A percentile compares a stretch with the other conserved stretches of the same genome.
phyloP scores from a whole-genome alignment of 2,329 filamentous ascomycete species.

The Aspergillus sojae region DNA sequence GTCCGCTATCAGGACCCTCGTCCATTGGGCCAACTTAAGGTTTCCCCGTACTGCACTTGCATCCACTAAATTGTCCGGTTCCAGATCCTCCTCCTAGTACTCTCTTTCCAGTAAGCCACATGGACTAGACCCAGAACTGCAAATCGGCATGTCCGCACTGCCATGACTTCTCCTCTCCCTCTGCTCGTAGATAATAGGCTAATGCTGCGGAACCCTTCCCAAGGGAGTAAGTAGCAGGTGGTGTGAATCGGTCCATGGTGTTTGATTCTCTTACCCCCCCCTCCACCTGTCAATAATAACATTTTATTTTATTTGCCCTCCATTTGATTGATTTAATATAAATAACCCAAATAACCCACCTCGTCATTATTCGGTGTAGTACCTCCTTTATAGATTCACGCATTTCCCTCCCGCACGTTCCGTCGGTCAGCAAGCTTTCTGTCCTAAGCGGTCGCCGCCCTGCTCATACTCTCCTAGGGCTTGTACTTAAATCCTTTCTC shows the following conservation, averaged over 20 bases:
- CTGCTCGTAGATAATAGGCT: not conserved
- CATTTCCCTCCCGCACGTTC: not conserved
- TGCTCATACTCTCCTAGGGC: not conserved
- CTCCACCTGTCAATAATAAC: not conserved
- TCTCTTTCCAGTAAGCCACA: constrained; percentile 5
- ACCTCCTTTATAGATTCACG: not conserved
- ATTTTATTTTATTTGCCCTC: not conserved
- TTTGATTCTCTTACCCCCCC: not conserved
- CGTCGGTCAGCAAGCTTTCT: not conserved
- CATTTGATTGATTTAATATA: not conserved
- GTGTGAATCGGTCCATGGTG: not conserved
- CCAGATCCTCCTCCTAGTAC: not conserved
- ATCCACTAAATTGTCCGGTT: constrained; percentile 7
- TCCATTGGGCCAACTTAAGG: constrained; percentile 8
- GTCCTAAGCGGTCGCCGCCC: not conserved
- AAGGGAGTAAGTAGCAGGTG: not conserved
- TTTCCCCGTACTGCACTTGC: constrained; percentile 9
- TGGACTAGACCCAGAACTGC: constrained; percentile 3
- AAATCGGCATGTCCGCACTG: constrained; percentile 1
- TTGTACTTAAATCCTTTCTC: not conserved
- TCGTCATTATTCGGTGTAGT: not conserved
- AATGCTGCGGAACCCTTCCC: not conserved
- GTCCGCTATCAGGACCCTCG: constrained; percentile 1
- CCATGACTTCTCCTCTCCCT: not conserved
- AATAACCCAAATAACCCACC: not conserved